Evolutionary conservation across 352 stramenopile species (phyloP).

Genomic region (Globisporangium iwayamae): DNA sequence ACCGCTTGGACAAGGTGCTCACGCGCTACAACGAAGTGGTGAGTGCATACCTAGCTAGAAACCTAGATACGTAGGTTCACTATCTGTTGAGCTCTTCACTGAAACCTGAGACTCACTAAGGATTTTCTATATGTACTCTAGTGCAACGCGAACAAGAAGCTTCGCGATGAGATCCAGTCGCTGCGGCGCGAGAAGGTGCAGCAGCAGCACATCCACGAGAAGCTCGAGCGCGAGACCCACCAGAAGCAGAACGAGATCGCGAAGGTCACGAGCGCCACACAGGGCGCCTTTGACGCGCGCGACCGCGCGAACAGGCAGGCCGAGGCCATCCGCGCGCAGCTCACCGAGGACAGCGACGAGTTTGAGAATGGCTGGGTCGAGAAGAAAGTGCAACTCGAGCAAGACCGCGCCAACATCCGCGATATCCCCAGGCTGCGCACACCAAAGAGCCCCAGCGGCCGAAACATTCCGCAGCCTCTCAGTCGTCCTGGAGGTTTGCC

Average conservation of each 20-base stretch:
- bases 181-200: constrained; percentile 78
- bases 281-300: constrained; percentile 74
- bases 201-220: constrained; percentile 71
- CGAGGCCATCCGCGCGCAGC: constrained; percentile 64
- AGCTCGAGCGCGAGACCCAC: constrained; percentile 82
- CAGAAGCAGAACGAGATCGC: constrained; percentile 80
- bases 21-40: constrained; percentile 81
- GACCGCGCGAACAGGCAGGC: constrained; percentile 85
- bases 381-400: constrained; percentile 76
- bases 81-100: neutral
- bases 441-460: constrained; percentile 38
- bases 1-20: constrained; percentile 80
- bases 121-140: constrained; percentile 9
- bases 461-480: neutral
- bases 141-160: constrained; percentile 77
- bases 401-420: constrained; percentile 75
- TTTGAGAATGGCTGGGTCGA: constrained; percentile 88
- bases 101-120: neutral
- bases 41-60: neutral
- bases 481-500: neutral
- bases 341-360: constrained; percentile 71
- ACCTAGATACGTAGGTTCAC: neutral
- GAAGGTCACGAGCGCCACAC: constrained; percentile 69
- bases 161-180: constrained; percentile 77
- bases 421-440: constrained; percentile 68